Conservation (phyloP, 306 rosid species). For the Pterocarpus santalinus region DNA sequence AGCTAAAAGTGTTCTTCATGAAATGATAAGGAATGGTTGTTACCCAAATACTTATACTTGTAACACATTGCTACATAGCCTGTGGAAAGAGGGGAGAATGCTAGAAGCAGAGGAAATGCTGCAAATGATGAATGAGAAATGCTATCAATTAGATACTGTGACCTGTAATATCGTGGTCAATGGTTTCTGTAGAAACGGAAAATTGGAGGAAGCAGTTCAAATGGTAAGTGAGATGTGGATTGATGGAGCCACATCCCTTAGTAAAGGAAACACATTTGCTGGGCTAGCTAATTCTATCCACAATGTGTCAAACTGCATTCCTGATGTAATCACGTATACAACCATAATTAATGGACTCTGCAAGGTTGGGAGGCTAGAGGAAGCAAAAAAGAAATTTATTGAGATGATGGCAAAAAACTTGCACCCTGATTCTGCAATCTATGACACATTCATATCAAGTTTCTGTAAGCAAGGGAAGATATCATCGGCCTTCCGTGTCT, state of each 20-base stretch:
- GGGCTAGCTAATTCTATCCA: slow-evolving; percentile 63
- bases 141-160: slow-evolving; percentile 74
- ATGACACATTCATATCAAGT: slow-evolving; percentile 66
- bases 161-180: slow-evolving; percentile 85
- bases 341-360: slow-evolving; percentile 80
- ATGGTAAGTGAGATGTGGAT: slow-evolving; percentile 89
- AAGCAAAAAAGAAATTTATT: slow-evolving; percentile 82
- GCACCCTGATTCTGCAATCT: slow-evolving; percentile 79
- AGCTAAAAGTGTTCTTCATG: slow-evolving; percentile 77
- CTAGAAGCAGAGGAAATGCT: slow-evolving; percentile 86
- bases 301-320: slow-evolving; percentile 66
- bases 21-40: slow-evolving; percentile 73
- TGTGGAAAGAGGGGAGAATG: slow-evolving; percentile 87
- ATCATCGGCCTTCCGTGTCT: slow-evolving; percentile 89
- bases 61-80: slow-evolving; percentile 83
- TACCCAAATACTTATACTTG: slow-evolving; percentile 87
- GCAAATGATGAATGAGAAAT: slow-evolving; percentile 79
- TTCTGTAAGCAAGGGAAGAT: slow-evolving; percentile 87
- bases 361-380: slow-evolving; percentile 85
- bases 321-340: slow-evolving; percentile 83
- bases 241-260: slow-evolving; percentile 73
- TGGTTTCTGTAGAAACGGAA: slow-evolving; percentile 86
- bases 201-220: slow-evolving; percentile 84
- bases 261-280: slow-evolving; percentile 66
- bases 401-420: slow-evolving; percentile 85